Conservation (phyloP, 352 stramenopile genomes). For the Phytophthora litchii region DNA sequence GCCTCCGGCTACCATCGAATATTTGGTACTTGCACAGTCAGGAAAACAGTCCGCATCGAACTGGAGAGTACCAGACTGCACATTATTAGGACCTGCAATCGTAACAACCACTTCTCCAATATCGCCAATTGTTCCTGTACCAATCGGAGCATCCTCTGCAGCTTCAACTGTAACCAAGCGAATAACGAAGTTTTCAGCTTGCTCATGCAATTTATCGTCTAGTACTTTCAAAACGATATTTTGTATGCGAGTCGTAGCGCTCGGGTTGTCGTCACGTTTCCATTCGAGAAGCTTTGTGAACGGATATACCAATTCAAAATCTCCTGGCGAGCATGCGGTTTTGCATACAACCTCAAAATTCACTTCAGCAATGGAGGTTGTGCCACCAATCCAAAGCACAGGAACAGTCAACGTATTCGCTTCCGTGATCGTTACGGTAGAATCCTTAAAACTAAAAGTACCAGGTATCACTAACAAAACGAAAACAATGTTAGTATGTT, state of each 20-base stretch:
- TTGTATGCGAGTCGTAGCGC: conserved; percentile 25
- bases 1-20: conserved; percentile 52
- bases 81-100: conserved; percentile 70
- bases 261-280: conserved; percentile 39
- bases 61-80: conserved; percentile 52
- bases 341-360: conserved; percentile 53
- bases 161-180: conserved; percentile 41
- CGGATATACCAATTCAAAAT: conserved; percentile 50
- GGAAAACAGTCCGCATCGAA: conserved; percentile 78
- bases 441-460: conserved; percentile 58
- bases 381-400: conserved; percentile 65
- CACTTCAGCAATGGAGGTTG: conserved; percentile 48
- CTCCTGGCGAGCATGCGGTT: conserved; percentile 44
- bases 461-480: conserved; percentile 46
- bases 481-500: not conserved
- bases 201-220: conserved; percentile 60
- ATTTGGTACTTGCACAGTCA: conserved; percentile 52
- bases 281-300: conserved; percentile 44
- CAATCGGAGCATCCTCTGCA: conserved; percentile 24
- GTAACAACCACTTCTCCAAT: conserved; percentile 53
- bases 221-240: conserved; percentile 52
- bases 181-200: conserved; percentile 54
- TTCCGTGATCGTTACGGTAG: conserved; percentile 41
- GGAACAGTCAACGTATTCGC: conserved; percentile 44
- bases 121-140: conserved; percentile 43